Percentiles rank a stretch among this genome's conserved stretches.
phyloP scores from a whole-genome alignment of 768 basidiomycete species.

The Panaeolus papilionaceus region DNA sequence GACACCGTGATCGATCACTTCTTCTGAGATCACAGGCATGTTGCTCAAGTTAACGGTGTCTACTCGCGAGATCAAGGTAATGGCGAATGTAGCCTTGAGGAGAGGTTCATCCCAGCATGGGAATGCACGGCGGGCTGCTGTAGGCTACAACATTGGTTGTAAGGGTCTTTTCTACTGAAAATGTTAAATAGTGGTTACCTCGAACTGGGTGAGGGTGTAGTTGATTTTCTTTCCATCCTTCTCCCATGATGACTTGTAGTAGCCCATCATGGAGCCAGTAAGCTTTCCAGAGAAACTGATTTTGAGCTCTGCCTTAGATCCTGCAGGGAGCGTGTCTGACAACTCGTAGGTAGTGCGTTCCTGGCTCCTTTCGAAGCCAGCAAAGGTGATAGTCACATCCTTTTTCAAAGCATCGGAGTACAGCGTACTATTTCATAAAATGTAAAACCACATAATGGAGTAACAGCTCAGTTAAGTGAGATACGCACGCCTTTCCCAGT shows the following conservation, averaged over 20 bases:
- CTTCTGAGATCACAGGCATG: conserved; percentile 81
- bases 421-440: conserved; percentile 43
- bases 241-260: conserved; percentile 76
- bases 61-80: conserved; percentile 79
- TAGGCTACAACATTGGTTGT: conserved; percentile 57
- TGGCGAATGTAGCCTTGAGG: conserved; percentile 81
- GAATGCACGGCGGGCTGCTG: conserved; percentile 81
- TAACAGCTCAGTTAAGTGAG: background rate
- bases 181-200: conserved; percentile 44
- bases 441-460: conserved; percentile 3
- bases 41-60: conserved; percentile 85
- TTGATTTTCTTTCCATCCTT: conserved; percentile 66
- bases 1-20: conserved; percentile 43
- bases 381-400: conserved; percentile 50
- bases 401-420: conserved; percentile 57
- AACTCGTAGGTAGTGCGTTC: conserved; percentile 76
- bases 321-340: conserved; percentile 61
- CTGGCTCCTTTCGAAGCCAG: conserved; percentile 60
- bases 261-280: conserved; percentile 78
- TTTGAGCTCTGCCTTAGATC: conserved; percentile 72
- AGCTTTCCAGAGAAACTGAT: conserved; percentile 75
- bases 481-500: conserved; percentile 56
- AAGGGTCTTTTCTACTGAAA: background rate
- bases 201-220: conserved; percentile 90
- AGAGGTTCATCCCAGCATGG: conserved; percentile 95